phyloP scores from a whole-genome alignment of 768 basidiomycete species.

The Kwoniella europaea region DNA sequence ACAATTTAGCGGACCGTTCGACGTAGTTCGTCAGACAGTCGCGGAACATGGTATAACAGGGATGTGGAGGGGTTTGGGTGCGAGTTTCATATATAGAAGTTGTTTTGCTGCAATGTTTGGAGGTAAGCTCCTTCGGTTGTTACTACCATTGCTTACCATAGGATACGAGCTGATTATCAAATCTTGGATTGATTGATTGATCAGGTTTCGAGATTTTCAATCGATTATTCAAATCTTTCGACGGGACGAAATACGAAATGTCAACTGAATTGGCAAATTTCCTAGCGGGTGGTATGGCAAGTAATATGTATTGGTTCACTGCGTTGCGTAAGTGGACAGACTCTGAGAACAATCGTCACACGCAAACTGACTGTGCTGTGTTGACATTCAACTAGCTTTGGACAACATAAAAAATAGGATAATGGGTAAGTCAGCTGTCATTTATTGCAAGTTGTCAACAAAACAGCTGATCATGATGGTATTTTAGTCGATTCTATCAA shows the following conservation, averaged over 20 bases:
- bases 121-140: slow-evolving; percentile 49
- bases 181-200: too few species aligned
- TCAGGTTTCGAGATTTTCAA: slow-evolving; percentile 64
- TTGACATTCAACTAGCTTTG: slow-evolving; percentile 60
- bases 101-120: slow-evolving; percentile 78
- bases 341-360: too few species aligned
- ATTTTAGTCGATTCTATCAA: slow-evolving; percentile 48
- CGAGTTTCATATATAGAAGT: slow-evolving; percentile 72
- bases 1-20: slow-evolving; percentile 60
- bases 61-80: slow-evolving; percentile 76
- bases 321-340: slow-evolving; percentile 38
- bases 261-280: slow-evolving; percentile 55
- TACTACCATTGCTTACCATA: neutral
- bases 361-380: neutral
- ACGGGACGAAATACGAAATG: slow-evolving; percentile 69
- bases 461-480: slow-evolving; percentile 12
- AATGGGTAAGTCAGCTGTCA: slow-evolving; percentile 60
- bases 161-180: neutral
- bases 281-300: slow-evolving; percentile 57
- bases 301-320: slow-evolving; percentile 55
- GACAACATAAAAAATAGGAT: slow-evolving; percentile 77
- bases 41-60: slow-evolving; percentile 68
- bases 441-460: neutral
- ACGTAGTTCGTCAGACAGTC: slow-evolving; percentile 66
- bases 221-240: slow-evolving; percentile 65